Evolutionary conservation across 345 rosid species (phyloP).

Genomic region (Capsella bursapastoris): DNA sequence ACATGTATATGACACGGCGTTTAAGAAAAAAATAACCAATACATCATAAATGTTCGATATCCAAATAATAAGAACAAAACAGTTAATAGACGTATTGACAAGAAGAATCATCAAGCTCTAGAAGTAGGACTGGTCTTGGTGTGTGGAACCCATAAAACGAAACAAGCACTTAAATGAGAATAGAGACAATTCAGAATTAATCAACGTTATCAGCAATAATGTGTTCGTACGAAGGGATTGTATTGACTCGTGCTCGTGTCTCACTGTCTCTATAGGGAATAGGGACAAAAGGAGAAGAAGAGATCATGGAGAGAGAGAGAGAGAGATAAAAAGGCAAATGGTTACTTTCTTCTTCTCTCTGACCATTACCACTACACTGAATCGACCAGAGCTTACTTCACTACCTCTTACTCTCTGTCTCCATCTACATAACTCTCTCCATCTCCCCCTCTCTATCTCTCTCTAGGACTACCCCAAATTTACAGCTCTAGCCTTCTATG

Average conservation of each 20-base stretch:
- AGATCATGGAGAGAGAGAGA: slow-evolving; percentile 40
- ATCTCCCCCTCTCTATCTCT: too few relatives aligned
- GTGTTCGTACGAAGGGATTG: slow-evolving; percentile 24
- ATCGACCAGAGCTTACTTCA: slow-evolving; percentile 46
- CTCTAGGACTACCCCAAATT: slow-evolving; percentile 36
- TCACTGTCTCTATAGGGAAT: slow-evolving; percentile 46
- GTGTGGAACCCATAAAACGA: slow-evolving; percentile 43
- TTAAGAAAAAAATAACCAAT: too few relatives aligned
- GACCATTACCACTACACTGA: slow-evolving; percentile 42
- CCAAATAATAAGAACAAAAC: slow-evolving; percentile 14
- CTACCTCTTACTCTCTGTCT: slow-evolving; percentile 40
- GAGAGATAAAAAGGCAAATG: slow-evolving; percentile 44
- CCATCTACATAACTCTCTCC: slow-evolving; percentile 35
- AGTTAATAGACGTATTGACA: slow-evolving; percentile 36
- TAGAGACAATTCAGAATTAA: slow-evolving; percentile 47
- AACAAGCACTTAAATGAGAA: slow-evolving; percentile 46
- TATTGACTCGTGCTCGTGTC: slow-evolving; percentile 44
- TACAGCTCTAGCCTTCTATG: slow-evolving; percentile 33
- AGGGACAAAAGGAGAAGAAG: slow-evolving; percentile 47
- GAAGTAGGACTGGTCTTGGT: slow-evolving; percentile 25
- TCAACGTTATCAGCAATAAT: slow-evolving; percentile 34
- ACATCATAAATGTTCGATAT: not conserved
- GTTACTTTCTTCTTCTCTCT: slow-evolving; percentile 42
- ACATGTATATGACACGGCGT: too few relatives aligned
- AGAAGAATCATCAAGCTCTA: slow-evolving; percentile 39